Evolutionary conservation across 495 filamentous ascomycete species (phyloP), one percentile per base, ranked within the genome.

Genomic region (Rhypophila decipiens): DNA sequence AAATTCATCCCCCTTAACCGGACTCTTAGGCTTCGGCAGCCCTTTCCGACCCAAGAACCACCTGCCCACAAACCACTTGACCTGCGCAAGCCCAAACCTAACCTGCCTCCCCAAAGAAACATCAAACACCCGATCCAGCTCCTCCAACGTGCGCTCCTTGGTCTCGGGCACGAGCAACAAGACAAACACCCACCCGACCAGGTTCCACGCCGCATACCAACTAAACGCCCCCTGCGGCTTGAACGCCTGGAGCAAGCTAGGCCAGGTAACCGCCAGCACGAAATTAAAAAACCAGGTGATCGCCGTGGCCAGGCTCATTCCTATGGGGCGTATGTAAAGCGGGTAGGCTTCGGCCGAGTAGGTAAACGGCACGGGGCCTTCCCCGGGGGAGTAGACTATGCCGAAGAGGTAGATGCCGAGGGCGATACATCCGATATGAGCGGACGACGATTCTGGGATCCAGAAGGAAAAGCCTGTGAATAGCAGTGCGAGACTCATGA

Each of bases 281-380:
- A 79, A 77, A 46, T 85, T 85, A 62, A 86, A 85, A 66, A 81
- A 77, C 79, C 82, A 85, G 1, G 76, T 83, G 1, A 81, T 87
- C 0, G 84, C 79, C 0, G 84, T 86, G 0, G 81, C 83, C 2
- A 80, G 64, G 0, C 72, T 72, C 83, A 87, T 87, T 5, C 84
- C 84, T 24, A 84, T 72, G 0, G 79, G 73, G 2, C 86, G 79
- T n/a, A 87, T 75, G 52, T 87, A 85, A 1, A 90, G 64, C 2
- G 87, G 87, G 58, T 85, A 87, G 1, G 82, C 86, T 59, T 93
- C 87, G 3, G 87, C 87, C 4, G 80, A 84, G 59, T 94, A 93
- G 1, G 86, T 88, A 58, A 90, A 90, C 0, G 88, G 86, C 0
- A 93, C 87, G 0, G 88, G 86, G 0, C 88, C 86, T 57, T 86